Percentiles rank a stretch among this genome's conserved stretches.
Conservation (phyloP, 2,329 filamentous ascomycete genomes). For the Clarireedia hainanense region DNA sequence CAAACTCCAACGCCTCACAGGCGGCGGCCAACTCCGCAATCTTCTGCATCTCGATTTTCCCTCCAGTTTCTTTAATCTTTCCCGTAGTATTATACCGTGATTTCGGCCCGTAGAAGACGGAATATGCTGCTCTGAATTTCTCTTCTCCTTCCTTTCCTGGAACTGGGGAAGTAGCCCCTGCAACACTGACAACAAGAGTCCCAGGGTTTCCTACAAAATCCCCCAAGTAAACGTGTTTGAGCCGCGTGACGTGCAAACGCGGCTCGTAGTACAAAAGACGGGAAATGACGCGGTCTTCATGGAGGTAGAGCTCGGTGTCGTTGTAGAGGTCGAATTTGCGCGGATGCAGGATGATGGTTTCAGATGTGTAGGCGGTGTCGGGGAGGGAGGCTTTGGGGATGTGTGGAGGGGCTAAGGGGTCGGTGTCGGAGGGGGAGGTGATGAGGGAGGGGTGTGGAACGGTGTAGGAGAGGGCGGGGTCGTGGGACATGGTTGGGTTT, state of each 20-base stretch:
- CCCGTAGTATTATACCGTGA: slow-evolving; percentile 4
- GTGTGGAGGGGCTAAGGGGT: not conserved
- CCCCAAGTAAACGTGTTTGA: slow-evolving; percentile 1
- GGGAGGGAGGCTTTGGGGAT: not conserved
- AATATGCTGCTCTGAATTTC: not conserved
- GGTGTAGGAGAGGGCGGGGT: not conserved
- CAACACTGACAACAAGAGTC: slow-evolving; percentile 5
- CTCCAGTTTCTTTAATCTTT: not conserved
- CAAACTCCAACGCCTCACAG: slow-evolving; percentile 6
- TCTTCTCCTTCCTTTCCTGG: not conserved
- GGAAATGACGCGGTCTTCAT: slow-evolving; percentile 1
- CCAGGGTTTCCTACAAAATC: not conserved
- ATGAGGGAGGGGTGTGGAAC: not conserved
- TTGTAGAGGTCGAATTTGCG: slow-evolving; percentile 6
- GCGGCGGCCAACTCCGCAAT: not conserved
- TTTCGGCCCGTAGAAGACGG: not conserved
- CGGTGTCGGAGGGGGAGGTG: not conserved
- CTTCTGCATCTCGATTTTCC: slow-evolving; percentile 3
- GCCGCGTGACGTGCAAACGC: not conserved
- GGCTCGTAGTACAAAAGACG: slow-evolving; percentile 1
- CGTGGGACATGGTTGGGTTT: not conserved
- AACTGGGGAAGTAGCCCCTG: not conserved
- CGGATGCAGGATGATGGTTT: not conserved
- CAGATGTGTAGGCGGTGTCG: not conserved
- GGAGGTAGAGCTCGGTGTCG: slow-evolving; percentile 3